Conservation (phyloP, 2,329 filamentous ascomycete genomes). For the Xylariales sp. region DNA sequence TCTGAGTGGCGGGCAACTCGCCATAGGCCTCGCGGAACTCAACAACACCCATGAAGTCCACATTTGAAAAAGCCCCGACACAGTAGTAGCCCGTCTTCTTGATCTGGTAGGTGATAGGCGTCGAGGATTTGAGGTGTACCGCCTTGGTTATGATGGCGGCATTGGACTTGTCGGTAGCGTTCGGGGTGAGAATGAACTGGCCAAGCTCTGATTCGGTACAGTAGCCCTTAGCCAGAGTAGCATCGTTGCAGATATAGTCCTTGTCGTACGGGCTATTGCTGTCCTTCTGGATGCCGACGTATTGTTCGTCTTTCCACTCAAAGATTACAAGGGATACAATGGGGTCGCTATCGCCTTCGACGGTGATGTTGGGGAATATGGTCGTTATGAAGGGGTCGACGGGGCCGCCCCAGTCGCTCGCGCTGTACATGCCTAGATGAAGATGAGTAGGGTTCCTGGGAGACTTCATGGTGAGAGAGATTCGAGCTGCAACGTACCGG, state of each 20-base stretch:
- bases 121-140: conserved; percentile 72
- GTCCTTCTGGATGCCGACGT: conserved; percentile 65
- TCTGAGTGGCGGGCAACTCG: conserved; percentile 90
- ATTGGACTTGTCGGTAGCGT: conserved; percentile 67
- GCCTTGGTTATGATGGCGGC: conserved; percentile 74
- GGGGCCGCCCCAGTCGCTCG: conserved; percentile 79
- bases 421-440: conserved; percentile 82
- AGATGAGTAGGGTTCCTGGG: conserved; percentile 13
- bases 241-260: conserved; percentile 64
- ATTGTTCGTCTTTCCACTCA: conserved; percentile 81
- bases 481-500: conserved; percentile 37
- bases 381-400: conserved; percentile 85
- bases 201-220: conserved; percentile 78
- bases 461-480: conserved; percentile 2
- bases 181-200: conserved; percentile 74
- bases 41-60: conserved; percentile 73
- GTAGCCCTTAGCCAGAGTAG: conserved; percentile 60
- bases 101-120: conserved; percentile 74
- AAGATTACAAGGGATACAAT: conserved; percentile 84
- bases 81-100: conserved; percentile 96
- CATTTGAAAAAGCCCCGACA: conserved; percentile 67
- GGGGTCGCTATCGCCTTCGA: conserved; percentile 61
- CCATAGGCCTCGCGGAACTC: conserved; percentile 96
- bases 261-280: conserved; percentile 25
- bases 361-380: conserved; percentile 64